Conservation (phyloP, 1,284 basidiomycete genomes). For the Erythrobasidium hasegawianum region DNA sequence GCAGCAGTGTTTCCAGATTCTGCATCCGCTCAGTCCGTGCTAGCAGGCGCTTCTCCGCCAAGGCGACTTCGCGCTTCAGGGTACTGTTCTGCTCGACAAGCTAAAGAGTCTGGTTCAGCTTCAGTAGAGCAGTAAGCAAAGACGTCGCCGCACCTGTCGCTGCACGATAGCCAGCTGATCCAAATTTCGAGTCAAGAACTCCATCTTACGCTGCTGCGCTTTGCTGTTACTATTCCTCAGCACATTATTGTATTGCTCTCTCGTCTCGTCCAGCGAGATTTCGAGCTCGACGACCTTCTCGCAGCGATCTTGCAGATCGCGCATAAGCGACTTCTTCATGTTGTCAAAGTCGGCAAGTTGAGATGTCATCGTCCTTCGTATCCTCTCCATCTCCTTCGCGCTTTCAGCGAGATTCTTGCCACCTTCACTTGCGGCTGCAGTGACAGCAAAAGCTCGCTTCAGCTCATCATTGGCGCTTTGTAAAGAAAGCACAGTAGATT, state of each 20-base stretch:
- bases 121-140: too few species aligned
- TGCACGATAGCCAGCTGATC: constrained; percentile 94
- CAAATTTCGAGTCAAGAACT: constrained; percentile 93
- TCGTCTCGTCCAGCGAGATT: constrained; percentile 97
- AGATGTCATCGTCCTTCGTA: constrained; percentile 91
- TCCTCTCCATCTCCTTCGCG: constrained; percentile 93
- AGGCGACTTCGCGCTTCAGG: constrained; percentile 95
- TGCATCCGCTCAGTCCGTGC: constrained; percentile 96
- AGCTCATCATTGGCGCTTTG: constrained; percentile 97
- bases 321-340: constrained; percentile 98
- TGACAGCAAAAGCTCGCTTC: constrained; percentile 95
- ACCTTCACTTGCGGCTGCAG: constrained; percentile 91
- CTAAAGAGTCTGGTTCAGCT: constrained; percentile 55
- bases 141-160: constrained; percentile 70
- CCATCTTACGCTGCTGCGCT: constrained; percentile 99
- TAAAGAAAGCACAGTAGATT: constrained; percentile 82
- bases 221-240: constrained; percentile 96
- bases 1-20: constrained; percentile 84
- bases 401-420: constrained; percentile 94
- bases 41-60: constrained; percentile 91
- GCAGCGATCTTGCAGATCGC: constrained; percentile 97
- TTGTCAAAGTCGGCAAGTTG: constrained; percentile 98
- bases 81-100: constrained; percentile 97
- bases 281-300: constrained; percentile 99
- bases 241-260: constrained; percentile 98